Evolutionary conservation across 495 filamentous ascomycete genomes (phyloP).

Genomic region (Penicillium pulvis): DNA sequence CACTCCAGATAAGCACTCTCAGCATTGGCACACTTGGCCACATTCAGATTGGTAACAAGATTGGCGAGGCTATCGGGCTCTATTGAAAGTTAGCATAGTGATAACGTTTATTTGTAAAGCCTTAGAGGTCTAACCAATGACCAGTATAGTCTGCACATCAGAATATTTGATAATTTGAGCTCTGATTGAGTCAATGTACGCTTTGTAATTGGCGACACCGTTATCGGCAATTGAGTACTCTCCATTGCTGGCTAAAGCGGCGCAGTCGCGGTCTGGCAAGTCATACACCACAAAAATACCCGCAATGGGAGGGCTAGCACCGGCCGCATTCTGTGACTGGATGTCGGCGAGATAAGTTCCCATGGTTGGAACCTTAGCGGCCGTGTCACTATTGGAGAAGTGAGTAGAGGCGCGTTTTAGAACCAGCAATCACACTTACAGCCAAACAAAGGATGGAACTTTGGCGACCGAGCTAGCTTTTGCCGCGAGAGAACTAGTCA

Average conservation of each 20-base stretch:
- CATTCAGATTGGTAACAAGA: slow-evolving; percentile 72
- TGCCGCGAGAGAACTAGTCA: slow-evolving; percentile 37
- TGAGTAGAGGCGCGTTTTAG: slow-evolving; percentile 1
- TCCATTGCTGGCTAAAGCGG: slow-evolving; percentile 75
- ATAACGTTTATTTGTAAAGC: slow-evolving; percentile 46
- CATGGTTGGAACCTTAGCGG: slow-evolving; percentile 61
- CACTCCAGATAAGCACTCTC: slow-evolving; percentile 66
- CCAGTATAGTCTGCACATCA: slow-evolving; percentile 40
- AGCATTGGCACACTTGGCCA: slow-evolving; percentile 64
- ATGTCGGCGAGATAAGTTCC: slow-evolving; percentile 57
- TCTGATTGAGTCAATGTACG: slow-evolving; percentile 65
- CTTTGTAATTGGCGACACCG: slow-evolving; percentile 64
- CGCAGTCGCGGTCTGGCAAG: slow-evolving; percentile 76
- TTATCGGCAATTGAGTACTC: slow-evolving; percentile 66
- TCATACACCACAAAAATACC: slow-evolving; percentile 73
- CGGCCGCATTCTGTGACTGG: slow-evolving; percentile 56
- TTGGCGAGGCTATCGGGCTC: slow-evolving; percentile 84
- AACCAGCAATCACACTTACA: slow-evolving; percentile 44
- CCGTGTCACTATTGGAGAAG: slow-evolving; percentile 47
- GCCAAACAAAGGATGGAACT: slow-evolving; percentile 70
- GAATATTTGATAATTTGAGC: slow-evolving; percentile 26
- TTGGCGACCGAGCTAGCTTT: slow-evolving; percentile 57
- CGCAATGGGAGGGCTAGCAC: slow-evolving; percentile 47
- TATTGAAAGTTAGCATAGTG: slow-evolving; percentile 53
- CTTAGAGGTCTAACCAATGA: slow-evolving; percentile 52